Conservation (phyloP, 768 basidiomycete genomes). For the Paxillus ammoniavirescens region DNA sequence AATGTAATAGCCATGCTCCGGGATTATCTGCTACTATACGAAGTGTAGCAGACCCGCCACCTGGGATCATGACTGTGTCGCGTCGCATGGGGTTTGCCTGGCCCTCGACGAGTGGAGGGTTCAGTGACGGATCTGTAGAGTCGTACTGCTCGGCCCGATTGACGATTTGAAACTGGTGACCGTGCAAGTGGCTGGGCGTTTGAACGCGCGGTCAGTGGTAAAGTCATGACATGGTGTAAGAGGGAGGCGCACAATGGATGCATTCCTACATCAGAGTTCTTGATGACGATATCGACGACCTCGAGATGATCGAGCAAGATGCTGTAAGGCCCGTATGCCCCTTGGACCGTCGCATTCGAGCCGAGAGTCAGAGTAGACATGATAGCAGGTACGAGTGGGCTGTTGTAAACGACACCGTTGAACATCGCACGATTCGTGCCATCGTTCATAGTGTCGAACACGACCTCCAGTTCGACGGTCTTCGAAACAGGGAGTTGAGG, state of each 20-base stretch:
- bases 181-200: slow-evolving; percentile 76
- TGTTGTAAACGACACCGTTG: slow-evolving; percentile 66
- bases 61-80: slow-evolving; percentile 81
- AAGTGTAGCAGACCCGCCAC: slow-evolving; percentile 65
- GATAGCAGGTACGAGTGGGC: slow-evolving; percentile 70
- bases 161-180: slow-evolving; percentile 84
- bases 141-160: slow-evolving; percentile 68
- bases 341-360: slow-evolving; percentile 57
- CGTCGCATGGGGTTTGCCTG: slow-evolving; percentile 89
- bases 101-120: slow-evolving; percentile 76
- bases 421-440: slow-evolving; percentile 85
- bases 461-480: slow-evolving; percentile 67
- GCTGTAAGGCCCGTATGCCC: slow-evolving; percentile 78
- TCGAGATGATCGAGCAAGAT: slow-evolving; percentile 75
- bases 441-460: slow-evolving; percentile 83
- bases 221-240: not conserved
- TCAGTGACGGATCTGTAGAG: slow-evolving; percentile 69
- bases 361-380: slow-evolving; percentile 80
- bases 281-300: slow-evolving; percentile 74
- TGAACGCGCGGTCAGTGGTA: not conserved
- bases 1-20: slow-evolving; percentile 86
- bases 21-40: slow-evolving; percentile 90
- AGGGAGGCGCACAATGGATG: slow-evolving; percentile 75
- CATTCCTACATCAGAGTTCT: slow-evolving; percentile 68
- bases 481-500: slow-evolving; percentile 52